These are phyloP conservation scores for Talaromyces sp. DNA, from an alignment of 2,329 filamentous ascomycete genomes.

Conservation along the genomic window DNA sequence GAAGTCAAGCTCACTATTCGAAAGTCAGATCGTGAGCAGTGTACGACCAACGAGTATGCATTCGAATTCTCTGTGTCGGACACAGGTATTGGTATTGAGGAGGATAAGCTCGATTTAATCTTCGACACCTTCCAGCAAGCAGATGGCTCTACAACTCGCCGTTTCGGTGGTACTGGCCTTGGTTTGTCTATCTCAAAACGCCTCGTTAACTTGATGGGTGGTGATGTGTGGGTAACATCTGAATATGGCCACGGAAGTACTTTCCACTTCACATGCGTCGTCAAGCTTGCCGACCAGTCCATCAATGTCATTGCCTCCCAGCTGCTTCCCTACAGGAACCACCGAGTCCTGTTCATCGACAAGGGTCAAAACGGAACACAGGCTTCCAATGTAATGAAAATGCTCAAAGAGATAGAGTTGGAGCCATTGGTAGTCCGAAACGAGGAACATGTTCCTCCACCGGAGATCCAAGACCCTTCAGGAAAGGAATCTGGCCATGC, in stretches of 20 bases:
- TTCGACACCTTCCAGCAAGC: conserved; percentile 99
- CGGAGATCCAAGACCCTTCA: conserved; percentile 55
- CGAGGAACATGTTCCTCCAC: conserved; percentile 65
- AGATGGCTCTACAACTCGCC: conserved; percentile 92
- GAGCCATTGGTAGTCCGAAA: conserved; percentile 82
- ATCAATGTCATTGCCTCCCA: conserved; percentile 73
- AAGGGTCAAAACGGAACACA: conserved; percentile 72
- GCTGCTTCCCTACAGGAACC: conserved; percentile 85
- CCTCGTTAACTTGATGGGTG: conserved; percentile 93
- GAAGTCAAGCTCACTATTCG: conserved; percentile 94
- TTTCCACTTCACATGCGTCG: conserved; percentile 95
- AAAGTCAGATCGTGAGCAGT: conserved; percentile 66
- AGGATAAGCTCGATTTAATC: conserved; percentile 93
- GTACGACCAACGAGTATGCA: conserved; percentile 75
- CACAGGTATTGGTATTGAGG: conserved; percentile 93
- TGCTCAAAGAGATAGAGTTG: conserved; percentile 78
- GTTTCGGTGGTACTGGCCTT: conserved; percentile 92
- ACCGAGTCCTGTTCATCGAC: conserved; percentile 92
- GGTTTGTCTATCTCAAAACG: conserved; percentile 94
- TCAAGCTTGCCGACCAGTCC: conserved; percentile 80
- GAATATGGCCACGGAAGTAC: conserved; percentile 87
- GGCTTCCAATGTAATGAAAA: conserved; percentile 73
- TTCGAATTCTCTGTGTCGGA: conserved; percentile 96
- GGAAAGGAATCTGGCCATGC: conserved; percentile 57
- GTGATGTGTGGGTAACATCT: conserved; percentile 94